Conservation (phyloP, 2,329 filamentous ascomycete genomes). For the Hypoxylon sp. region DNA sequence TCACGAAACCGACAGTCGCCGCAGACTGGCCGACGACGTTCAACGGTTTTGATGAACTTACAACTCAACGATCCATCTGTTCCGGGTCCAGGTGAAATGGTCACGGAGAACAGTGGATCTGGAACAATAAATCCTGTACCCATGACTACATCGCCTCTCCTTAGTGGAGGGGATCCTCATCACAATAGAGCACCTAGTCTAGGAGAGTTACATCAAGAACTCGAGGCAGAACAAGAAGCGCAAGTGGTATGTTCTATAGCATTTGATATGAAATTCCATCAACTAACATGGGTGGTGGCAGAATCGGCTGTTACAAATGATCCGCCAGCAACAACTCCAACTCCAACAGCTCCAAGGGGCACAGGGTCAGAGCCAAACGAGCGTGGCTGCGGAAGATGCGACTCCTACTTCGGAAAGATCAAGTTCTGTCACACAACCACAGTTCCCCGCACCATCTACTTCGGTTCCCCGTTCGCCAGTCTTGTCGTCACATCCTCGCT, state of each 20-base stretch:
- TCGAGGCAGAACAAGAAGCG: constrained; percentile 83
- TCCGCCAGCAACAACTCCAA: constrained; percentile 79
- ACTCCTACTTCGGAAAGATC: constrained; percentile 61
- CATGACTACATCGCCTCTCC: constrained; percentile 62
- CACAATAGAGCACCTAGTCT: constrained; percentile 77
- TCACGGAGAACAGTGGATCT: constrained; percentile 58
- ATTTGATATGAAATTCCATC: not conserved
- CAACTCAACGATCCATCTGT: constrained; percentile 77
- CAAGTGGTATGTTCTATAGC: constrained; percentile 70
- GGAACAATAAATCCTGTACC: constrained; percentile 59
- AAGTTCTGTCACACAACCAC: constrained; percentile 54
- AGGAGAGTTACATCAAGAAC: constrained; percentile 81
- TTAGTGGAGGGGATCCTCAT: constrained; percentile 64
- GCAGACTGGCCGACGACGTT: constrained; percentile 70
- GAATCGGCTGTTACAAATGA: constrained; percentile 83
- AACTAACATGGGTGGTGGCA: constrained; percentile 50
- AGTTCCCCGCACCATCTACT: constrained; percentile 54
- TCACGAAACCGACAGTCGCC: constrained; percentile 60
- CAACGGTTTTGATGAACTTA: constrained; percentile 78
- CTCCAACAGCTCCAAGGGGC: constrained; percentile 69
- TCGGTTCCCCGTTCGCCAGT: constrained; percentile 66
- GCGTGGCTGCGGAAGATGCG: constrained; percentile 64
- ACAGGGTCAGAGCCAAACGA: constrained; percentile 57
- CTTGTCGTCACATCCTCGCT: constrained; percentile 62
- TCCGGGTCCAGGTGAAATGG: constrained; percentile 77